These are phyloP conservation scores for Geopyxis carbonaria DNA, from an alignment of 495 filamentous ascomycete genomes.

Conservation along the genomic window DNA sequence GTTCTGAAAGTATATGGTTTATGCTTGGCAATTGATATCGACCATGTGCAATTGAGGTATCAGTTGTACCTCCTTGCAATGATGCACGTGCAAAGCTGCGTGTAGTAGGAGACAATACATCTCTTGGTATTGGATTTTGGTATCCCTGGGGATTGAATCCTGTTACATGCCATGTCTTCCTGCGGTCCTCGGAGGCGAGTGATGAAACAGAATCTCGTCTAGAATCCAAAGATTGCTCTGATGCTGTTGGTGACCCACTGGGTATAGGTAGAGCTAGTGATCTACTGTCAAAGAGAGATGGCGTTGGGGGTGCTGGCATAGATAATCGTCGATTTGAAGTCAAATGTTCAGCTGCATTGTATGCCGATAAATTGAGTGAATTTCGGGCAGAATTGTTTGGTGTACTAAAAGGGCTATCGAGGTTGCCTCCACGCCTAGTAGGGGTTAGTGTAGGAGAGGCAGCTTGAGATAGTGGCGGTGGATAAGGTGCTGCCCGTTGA, in stretches of 20 bases:
- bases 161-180: constrained; percentile 21
- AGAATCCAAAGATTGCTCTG: no score
- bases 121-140: constrained; percentile 12
- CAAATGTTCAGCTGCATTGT: constrained; percentile 11
- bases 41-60: constrained; percentile 8
- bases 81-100: constrained; percentile 16
- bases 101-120: constrained; percentile 20
- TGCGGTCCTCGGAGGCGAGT: constrained; percentile 18
- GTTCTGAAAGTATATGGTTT: constrained; percentile 3
- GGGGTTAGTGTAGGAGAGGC: constrained; percentile 22
- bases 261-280: constrained; percentile 6
- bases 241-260: no score
- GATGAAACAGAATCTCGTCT: constrained; percentile 19
- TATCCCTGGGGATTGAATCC: constrained; percentile 1
- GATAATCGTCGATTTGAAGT: constrained; percentile 6
- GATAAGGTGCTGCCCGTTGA: constrained; percentile 10
- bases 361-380: constrained; percentile 13
- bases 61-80: constrained; percentile 14
- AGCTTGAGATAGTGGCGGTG: constrained; percentile 9
- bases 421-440: constrained; percentile 16
- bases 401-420: constrained; percentile 20
- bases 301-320: constrained; percentile 6
- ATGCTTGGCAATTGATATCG: constrained; percentile 6
- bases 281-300: constrained; percentile 3
- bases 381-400: constrained; percentile 11